phyloP scores from a whole-genome alignment of 352 stramenopile species.

The Globisporangium middletonii region DNA sequence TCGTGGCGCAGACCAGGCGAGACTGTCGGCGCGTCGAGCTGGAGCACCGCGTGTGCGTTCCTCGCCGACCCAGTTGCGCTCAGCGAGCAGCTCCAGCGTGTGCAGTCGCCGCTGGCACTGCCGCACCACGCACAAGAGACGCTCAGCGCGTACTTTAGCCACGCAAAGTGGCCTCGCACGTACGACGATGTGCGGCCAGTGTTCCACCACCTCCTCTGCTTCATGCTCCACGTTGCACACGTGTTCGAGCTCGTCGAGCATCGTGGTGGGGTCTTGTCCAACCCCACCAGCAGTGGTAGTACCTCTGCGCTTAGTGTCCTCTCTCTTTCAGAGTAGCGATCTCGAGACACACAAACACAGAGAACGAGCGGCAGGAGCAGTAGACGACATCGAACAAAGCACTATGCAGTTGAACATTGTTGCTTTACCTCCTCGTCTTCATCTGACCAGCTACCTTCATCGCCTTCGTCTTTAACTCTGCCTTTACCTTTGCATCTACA shows the following conservation, averaged over 20 bases:
- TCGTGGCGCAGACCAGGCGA: slow-evolving; percentile 34
- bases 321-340: too few relatives aligned
- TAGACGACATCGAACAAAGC: too few relatives aligned
- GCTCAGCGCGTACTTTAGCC: slow-evolving; percentile 31
- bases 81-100: slow-evolving; percentile 15
- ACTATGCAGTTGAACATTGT: too few relatives aligned
- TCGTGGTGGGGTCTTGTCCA: slow-evolving; percentile 18
- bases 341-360: too few relatives aligned
- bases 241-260: slow-evolving; percentile 20
- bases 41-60: slow-evolving; percentile 34
- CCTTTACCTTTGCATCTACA: too few relatives aligned
- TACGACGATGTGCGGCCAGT: slow-evolving; percentile 20
- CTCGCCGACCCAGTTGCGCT: slow-evolving; percentile 25
- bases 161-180: slow-evolving; percentile 24
- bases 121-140: slow-evolving; percentile 9
- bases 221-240: slow-evolving; percentile 35
- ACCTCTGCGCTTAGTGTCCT: too few relatives aligned
- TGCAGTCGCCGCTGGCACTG: slow-evolving; percentile 9
- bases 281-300: neutral
- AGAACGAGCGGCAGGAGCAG: too few relatives aligned
- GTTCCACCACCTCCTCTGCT: slow-evolving; percentile 28
- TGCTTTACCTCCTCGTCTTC: too few relatives aligned
- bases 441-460: too few relatives aligned
- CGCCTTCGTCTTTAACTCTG: too few relatives aligned
- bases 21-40: slow-evolving; percentile 57